A percentile compares a stretch with the other conserved stretches of the same genome.
Evolutionary conservation across 192 early-diverging fungal genomes (phyloP).

Genomic region (Coemansia sp.): DNA sequence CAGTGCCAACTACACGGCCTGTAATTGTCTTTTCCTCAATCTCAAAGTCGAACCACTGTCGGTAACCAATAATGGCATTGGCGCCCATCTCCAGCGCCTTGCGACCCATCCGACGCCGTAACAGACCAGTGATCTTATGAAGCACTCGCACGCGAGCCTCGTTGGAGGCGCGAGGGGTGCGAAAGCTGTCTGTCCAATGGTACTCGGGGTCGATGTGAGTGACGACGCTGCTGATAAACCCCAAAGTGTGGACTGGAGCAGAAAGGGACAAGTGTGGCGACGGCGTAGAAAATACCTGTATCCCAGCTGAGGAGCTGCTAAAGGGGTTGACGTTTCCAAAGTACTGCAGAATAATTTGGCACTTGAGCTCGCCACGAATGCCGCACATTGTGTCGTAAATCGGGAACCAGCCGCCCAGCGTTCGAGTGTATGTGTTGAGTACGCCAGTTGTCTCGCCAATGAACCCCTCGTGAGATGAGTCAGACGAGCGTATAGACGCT

Average conservation of each 20-base stretch:
- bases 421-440: constrained; percentile 19
- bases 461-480: constrained; percentile 9
- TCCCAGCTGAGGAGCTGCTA: constrained; percentile 66
- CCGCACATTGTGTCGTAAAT: constrained; percentile 74
- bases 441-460: constrained; percentile 18
- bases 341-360: constrained; percentile 70
- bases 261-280: constrained; percentile 49
- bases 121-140: constrained; percentile 64
- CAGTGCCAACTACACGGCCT: constrained; percentile 72
- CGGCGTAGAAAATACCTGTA: constrained; percentile 64
- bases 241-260: constrained; percentile 49
- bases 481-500: background rate
- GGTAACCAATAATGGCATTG: constrained; percentile 71
- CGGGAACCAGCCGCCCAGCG: constrained; percentile 70
- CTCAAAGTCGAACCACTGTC: constrained; percentile 76
- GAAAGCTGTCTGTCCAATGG: constrained; percentile 77
- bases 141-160: constrained; percentile 69
- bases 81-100: constrained; percentile 72
- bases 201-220: constrained; percentile 78
- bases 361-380: constrained; percentile 70
- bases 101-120: constrained; percentile 70
- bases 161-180: constrained; percentile 74
- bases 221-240: constrained; percentile 69
- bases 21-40: constrained; percentile 69
- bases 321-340: constrained; percentile 83